Evolutionary conservation across 2,329 filamentous ascomycete genomes (phyloP), one percentile per base, ranked within the genome.

Genomic region (Diplodia seriata): DNA sequence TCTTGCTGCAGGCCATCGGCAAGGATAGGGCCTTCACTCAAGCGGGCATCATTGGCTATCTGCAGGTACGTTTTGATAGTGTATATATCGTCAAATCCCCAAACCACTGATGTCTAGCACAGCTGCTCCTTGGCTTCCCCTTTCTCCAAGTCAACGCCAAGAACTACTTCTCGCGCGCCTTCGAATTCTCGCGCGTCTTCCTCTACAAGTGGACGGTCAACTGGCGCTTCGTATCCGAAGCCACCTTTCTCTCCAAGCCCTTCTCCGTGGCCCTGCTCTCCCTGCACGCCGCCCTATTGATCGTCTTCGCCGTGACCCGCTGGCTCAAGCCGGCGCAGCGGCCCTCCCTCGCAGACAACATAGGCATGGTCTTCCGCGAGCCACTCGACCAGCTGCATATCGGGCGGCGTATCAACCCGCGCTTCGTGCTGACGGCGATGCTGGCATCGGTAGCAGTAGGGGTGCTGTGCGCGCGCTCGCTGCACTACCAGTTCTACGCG

Each of bases 201-300:
- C 85, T 97, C 74, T 98, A 94, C 84, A 93, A 94, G 80, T 99
- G 95, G 95, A 99, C 95, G 0, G 95, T 99, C 72, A 99, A 99
- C 79, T 99, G 95, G 95, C 89, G 94, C 66, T 98, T 98, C 77
- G 81, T 97, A n/a, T 90, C 91, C 18, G 93, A 97, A 79, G 87
- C 91, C 7, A 79, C 82, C 0, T 99, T 99, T 74, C 85, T 96
- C 56, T 90, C 88, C 72, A 86, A 82, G 69, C 77, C 81, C 1
- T 96, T 97, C 76, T 87, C 93, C 31, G 73, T 90, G 20, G 78
- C 81, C 15, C 84, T 97, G 62, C 83, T 97, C 31, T 83, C 79
- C 1, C 75, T 87, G 67, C 93, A 97, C 76, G 82, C 83, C 31
- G 77, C 82, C 9, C 82, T 93, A n/a, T 84, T 97, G 29, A 73